Conservation (phyloP, 2,329 filamentous ascomycete species). For the Akanthomyces lecanii region DNA sequence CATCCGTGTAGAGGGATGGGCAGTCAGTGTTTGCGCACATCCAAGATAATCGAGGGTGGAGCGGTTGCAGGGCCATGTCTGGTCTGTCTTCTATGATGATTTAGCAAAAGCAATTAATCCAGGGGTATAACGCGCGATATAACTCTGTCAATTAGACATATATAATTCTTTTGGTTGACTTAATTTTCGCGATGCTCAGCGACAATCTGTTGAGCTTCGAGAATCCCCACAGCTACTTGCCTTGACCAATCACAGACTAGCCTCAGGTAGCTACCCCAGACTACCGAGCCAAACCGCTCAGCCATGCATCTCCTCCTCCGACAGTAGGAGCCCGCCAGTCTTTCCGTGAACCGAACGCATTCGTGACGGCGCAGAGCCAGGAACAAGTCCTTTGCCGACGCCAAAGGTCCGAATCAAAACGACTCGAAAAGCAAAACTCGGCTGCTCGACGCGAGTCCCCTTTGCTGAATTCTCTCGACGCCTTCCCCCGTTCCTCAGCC, state of each 20-base stretch:
- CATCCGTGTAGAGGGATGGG: too few species aligned
- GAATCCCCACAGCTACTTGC: not conserved
- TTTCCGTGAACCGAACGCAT: not conserved
- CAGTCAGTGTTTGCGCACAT: too few species aligned
- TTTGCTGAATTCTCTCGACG: not conserved
- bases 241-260: not conserved
- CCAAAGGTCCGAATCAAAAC: not conserved
- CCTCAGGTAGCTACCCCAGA: not conserved
- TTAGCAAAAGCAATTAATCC: too few species aligned
- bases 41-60: too few species aligned
- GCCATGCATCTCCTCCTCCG: constrained; percentile 1
- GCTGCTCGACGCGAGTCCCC: not conserved
- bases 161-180: too few species aligned
- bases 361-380: not conserved
- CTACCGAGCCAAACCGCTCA: constrained; percentile 7
- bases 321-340: constrained; percentile 6
- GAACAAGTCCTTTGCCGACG: not conserved
- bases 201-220: not conserved
- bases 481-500: not conserved
- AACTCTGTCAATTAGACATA: too few species aligned
- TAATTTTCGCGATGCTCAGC: not conserved
- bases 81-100: too few species aligned
- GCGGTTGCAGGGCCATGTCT: too few species aligned
- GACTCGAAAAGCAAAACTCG: not conserved
- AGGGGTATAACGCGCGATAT: too few species aligned